A percentile compares a stretch with the other conserved stretches of the same genome.
Evolutionary conservation across 2,329 filamentous ascomycete species (phyloP).

Genomic region (Gnomoniopsis sp.): DNA sequence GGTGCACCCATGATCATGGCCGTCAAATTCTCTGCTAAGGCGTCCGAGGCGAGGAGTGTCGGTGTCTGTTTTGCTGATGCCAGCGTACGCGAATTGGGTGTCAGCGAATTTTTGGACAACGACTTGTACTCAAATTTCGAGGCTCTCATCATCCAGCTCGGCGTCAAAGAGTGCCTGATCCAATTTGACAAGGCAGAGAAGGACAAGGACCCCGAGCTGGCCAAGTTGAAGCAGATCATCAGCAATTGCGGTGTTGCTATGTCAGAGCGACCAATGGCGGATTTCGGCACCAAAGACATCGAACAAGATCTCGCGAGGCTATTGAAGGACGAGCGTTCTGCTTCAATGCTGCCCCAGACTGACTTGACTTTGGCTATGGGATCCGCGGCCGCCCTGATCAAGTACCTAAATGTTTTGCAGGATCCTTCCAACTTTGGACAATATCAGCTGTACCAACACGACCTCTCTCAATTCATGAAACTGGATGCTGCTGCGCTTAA

Average conservation of each 20-base stretch:
- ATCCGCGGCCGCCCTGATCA: conserved; percentile 87
- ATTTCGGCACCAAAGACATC: conserved; percentile 88
- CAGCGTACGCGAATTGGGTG: conserved; percentile 88
- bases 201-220: conserved; percentile 82
- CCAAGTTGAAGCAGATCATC: conserved; percentile 83
- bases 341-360: conserved; percentile 77
- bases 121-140: conserved; percentile 98
- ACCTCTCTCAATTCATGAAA: conserved; percentile 97
- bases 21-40: conserved; percentile 88
- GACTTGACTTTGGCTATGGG: conserved; percentile 96
- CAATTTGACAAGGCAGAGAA: conserved; percentile 75
- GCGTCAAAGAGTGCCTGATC: conserved; percentile 90
- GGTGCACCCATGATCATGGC: conserved; percentile 91
- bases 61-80: conserved; percentile 98
- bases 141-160: conserved; percentile 90
- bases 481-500: conserved; percentile 91
- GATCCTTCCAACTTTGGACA: conserved; percentile 95
- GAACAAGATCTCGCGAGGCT: conserved; percentile 89
- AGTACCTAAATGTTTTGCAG: conserved; percentile 86
- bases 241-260: conserved; percentile 90
- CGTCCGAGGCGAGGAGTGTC: conserved; percentile 77
- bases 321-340: conserved; percentile 79
- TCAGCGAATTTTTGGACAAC: conserved; percentile 98
- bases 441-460: conserved; percentile 95
- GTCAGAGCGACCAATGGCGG: conserved; percentile 69